phyloP scores from a whole-genome alignment of 352 stramenopile genomes.

The Globisporangium abappressorium region DNA sequence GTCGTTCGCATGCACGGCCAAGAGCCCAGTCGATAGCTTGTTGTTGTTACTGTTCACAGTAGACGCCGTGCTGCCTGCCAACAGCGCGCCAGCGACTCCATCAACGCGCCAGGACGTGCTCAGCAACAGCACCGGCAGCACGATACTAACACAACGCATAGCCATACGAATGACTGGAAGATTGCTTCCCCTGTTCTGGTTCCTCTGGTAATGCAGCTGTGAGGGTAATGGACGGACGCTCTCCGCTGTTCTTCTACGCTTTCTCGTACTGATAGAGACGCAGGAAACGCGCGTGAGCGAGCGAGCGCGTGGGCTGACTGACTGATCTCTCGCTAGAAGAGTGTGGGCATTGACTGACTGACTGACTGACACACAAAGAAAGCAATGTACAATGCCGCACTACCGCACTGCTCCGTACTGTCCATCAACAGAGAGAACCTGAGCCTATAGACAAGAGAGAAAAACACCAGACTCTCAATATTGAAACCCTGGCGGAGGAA shows the following conservation, averaged over 20 bases:
- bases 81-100: neutral
- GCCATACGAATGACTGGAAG: neutral
- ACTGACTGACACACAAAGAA: neutral
- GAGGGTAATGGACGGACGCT: neutral
- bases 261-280: neutral
- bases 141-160: neutral
- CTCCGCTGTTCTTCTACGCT: neutral
- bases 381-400: neutral
- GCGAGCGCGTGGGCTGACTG: neutral
- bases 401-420: neutral
- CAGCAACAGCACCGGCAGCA: neutral
- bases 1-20: constrained; percentile 3
- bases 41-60: no score
- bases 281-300: neutral
- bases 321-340: neutral
- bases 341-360: neutral
- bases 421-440: neutral
- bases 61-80: no score
- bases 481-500: no score
- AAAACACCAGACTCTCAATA: no score
- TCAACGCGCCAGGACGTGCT: neutral
- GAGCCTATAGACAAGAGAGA: no score
- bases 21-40: neutral
- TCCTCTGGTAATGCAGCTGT: neutral
- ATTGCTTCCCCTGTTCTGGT: neutral